Percentiles rank a stretch among this genome's conserved stretches.
Evolutionary conservation across 116 monocot species (phyloP).

Genomic region (Posidonia oceanica): DNA sequence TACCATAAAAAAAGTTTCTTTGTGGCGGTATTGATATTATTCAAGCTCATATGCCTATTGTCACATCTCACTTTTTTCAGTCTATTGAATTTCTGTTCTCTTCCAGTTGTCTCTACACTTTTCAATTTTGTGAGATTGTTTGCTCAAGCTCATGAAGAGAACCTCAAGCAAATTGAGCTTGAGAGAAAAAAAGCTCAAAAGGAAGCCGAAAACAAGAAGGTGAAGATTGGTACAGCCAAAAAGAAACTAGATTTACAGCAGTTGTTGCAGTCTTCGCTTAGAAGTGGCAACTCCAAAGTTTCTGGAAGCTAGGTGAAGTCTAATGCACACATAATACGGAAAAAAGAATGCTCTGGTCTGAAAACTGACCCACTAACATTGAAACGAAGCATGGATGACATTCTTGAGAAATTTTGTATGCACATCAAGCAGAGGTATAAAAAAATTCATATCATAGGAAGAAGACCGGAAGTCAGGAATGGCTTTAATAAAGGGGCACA

Average conservation of each 20-base stretch:
- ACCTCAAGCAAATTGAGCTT: conserved; percentile 70
- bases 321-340: background rate
- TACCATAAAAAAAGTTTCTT: too few species aligned
- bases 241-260: background rate
- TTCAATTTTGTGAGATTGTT: conserved; percentile 71
- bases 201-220: conserved; percentile 61
- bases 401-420: background rate
- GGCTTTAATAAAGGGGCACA: too few species aligned
- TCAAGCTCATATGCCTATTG: too few species aligned
- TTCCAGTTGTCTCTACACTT: conserved; percentile 69
- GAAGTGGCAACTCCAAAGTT: background rate
- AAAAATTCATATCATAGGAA: too few species aligned
- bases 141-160: conserved; percentile 65
- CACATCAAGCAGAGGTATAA: background rate
- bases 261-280: background rate
- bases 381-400: background rate
- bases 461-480: too few species aligned
- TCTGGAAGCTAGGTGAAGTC: background rate
- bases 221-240: background rate
- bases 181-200: conserved; percentile 73
- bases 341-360: too few species aligned
- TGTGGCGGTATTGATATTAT: too few species aligned
- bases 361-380: background rate
- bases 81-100: background rate
- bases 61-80: background rate